Base-by-base conservation (phyloP, 352 stramenopile species). In the Globisporangium recalcitrans region DNA sequence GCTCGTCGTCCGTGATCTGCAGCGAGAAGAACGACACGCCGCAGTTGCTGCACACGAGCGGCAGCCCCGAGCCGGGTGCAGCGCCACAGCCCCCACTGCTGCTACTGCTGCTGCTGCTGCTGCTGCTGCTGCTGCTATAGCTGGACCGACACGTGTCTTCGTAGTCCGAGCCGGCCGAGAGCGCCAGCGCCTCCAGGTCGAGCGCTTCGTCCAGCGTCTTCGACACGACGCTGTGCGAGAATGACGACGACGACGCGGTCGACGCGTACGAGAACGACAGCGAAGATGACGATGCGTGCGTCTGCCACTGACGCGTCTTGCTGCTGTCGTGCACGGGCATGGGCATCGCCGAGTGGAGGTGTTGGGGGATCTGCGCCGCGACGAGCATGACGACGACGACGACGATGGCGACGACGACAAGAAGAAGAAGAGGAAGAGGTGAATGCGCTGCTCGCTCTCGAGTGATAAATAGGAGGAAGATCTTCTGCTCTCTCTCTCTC, bases 1-100 rank as follows among this genome's bases (percentile, higher is more conserved):
- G 65, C 36, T 88, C 74, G 60, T 87, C 79, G 47, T 82, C 71
- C 3, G 73, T 69, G 44, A 84, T 78, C 52, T 85, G 78, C 52
- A 92, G 69, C 52, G 81, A 89, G 64, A 90, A 92, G 70, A 91
- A 94, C 57, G 79, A 90, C 36, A 90, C 72, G 59, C 82, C 82
- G 69, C 85, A 94, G 62, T 94, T 94, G 68, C 69, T 82, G 67
- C 85, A 94, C 59, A 90, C 72, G 49, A 91, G 71, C 22, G 85
- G 85, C 29, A 94, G 71, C 0, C 83, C 82, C 27, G 85, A 93
- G 22, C 88, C 75, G 22, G 5, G 29, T 51, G 44, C 13, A 11
- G 11, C 34, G 13, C 34, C 34, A 42, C 13, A 42, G 34, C 34
- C 0, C 27, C 10, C 36, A 16, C 31, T 47, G 57, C 22, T 55